Percentiles rank a stretch among this genome's conserved stretches.
These are phyloP conservation scores for Ambrosia hybrid DNA, from an alignment of 140 eudicot species.

Conservation along the genomic window DNA sequence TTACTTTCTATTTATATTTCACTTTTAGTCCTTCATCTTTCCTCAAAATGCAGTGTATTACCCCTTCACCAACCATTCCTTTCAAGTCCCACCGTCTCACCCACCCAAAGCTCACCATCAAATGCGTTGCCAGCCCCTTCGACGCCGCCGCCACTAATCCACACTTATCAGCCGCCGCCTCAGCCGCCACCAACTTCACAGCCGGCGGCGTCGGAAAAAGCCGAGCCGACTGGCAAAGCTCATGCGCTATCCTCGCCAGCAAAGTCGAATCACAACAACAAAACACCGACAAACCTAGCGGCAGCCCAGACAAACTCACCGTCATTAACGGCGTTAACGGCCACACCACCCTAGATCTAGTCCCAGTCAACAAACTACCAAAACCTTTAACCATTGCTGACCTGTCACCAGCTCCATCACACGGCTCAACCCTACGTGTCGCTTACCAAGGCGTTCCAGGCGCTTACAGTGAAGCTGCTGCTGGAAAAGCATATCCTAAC, in stretches of 20 bases:
- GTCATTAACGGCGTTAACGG: constrained; percentile 71
- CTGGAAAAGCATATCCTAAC: constrained; percentile 84
- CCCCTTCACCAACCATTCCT: constrained; percentile 23
- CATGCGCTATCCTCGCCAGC: constrained; percentile 87
- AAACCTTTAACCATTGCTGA: constrained; percentile 78
- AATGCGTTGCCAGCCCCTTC: constrained; percentile 42
- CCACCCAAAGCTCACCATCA: constrained; percentile 7
- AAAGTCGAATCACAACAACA: constrained; percentile 72
- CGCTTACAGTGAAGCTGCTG: constrained; percentile 97
- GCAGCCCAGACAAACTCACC: constrained; percentile 37
- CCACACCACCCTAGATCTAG: constrained; percentile 56
- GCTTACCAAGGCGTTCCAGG: constrained; percentile 99
- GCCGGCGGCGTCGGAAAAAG: constrained; percentile 41
- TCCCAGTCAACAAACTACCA: constrained; percentile 54
- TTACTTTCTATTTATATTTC: background rate
- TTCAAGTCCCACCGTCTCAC: constrained; percentile 37
- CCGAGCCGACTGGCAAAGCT: constrained; percentile 96
- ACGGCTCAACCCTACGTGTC: constrained; percentile 78
- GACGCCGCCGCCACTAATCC: constrained; percentile 31
- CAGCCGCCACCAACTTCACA: background rate
- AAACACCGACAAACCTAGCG: constrained; percentile 41
- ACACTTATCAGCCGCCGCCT: no score
- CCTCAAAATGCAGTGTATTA: constrained; percentile 44
- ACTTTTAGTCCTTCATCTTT: constrained; percentile 4
- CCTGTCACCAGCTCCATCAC: constrained; percentile 88